Evolutionary conservation across 164 flowering plant genomes (phyloP).

Genomic region (Chloranthus sessilifolius): DNA sequence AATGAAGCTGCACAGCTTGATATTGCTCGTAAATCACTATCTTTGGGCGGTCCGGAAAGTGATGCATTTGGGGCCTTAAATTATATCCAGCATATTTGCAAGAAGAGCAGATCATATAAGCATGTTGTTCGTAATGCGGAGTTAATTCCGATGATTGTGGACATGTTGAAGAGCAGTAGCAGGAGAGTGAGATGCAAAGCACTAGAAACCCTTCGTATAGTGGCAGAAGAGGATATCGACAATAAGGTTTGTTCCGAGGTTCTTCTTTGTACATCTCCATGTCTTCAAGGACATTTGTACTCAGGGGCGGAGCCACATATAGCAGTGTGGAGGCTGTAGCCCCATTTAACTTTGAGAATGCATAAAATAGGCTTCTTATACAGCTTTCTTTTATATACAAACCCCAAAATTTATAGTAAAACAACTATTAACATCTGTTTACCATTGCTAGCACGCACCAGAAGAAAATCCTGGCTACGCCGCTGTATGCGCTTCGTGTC

Average conservation of each 20-base stretch:
- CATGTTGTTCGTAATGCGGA: slow-evolving; percentile 55
- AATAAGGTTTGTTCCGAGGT: slow-evolving; percentile 60
- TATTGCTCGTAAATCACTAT: slow-evolving; percentile 57
- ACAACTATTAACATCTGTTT: too few relatives aligned
- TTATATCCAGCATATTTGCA: slow-evolving; percentile 57
- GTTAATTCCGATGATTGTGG: slow-evolving; percentile 63
- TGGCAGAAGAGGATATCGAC: slow-evolving; percentile 70
- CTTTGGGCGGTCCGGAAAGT: slow-evolving; percentile 41
- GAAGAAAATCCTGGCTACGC: too few relatives aligned
- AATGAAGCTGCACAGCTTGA: slow-evolving; percentile 87
- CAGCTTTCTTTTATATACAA: too few relatives aligned
- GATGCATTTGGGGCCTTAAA: slow-evolving; percentile 61
- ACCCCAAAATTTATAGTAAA: too few relatives aligned
- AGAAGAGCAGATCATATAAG: slow-evolving; percentile 48
- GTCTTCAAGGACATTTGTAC: too few relatives aligned
- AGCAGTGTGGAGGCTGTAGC: too few relatives aligned
- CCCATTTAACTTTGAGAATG: too few relatives aligned
- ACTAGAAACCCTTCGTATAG: slow-evolving; percentile 71
- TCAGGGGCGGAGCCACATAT: too few relatives aligned
- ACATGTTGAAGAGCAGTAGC: slow-evolving; percentile 73
- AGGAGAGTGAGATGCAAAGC: slow-evolving; percentile 63
- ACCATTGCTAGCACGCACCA: too few relatives aligned
- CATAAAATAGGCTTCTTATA: too few relatives aligned
- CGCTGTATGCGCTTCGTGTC: not conserved
- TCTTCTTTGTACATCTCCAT: slow-evolving; percentile 18